Base-by-base conservation (phyloP, 768 basidiomycete species). In the Glaciozyma antarctica region DNA sequence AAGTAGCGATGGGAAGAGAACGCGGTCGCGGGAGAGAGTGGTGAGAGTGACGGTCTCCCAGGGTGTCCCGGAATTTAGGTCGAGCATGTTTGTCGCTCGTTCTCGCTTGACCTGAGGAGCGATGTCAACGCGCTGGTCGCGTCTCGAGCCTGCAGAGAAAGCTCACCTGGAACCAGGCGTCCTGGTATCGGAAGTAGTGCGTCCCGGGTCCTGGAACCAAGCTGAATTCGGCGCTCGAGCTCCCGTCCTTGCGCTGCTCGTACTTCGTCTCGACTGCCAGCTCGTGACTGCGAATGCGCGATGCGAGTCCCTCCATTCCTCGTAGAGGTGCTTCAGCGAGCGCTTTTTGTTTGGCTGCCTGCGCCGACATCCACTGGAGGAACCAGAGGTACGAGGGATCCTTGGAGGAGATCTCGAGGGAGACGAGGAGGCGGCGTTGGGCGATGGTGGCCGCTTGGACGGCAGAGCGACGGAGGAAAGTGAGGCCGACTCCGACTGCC, bases 1-100 rank as follows among this genome's bases (percentile, higher is more conserved):
- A 5, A 99, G 84, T 9, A 99, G 80, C 51, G 79, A 73, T 1
- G 90, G 83, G 75, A 99, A 97, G 26, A 97, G 78, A 4, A 75
- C 73, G 48, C 92, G 85, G 76, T 94, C 93, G 53, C 86, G 81
- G 21, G 91, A 94, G 45, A 99, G 83, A 2, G 95, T 86, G 8
- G 92, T 99, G 52, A 99, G 81, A 47, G 86, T 93, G 54, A 98
- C 85, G 0, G 94, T 98, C 77, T 99, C 95, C 92, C 94, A 99
- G 64, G 95, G 95, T 9, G 84, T 83, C 10, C 94, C 93, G 8
- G 90, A 88, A 80, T 87, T 87, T 55, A 91, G 80, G 73, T 91
- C 86, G 83, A 93, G 88, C 34, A 93, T 85, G 70, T 89, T 87
- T 26, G 88, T 88, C 77, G 95, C 91, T 60, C 95, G 84, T 78